phyloP scores from a whole-genome alignment of 106 monocot species.

The Platanthera zijinensis region DNA sequence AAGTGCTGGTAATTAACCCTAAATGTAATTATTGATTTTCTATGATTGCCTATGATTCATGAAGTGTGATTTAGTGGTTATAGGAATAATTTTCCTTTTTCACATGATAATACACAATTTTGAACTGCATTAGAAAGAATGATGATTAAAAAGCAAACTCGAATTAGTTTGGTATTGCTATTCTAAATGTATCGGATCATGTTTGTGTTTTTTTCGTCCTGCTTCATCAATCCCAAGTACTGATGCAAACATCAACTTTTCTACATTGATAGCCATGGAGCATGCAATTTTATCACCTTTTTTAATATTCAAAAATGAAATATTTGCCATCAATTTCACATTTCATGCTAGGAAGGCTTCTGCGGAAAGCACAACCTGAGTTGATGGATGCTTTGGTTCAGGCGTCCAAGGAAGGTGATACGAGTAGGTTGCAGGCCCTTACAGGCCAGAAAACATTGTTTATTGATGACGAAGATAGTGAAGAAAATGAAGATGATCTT shows the following conservation, averaged over 20 bases:
- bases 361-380: conserved; percentile 73
- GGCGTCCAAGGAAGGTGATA: conserved; percentile 83
- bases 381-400: conserved; percentile 85
- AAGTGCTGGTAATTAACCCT: too few relatives aligned
- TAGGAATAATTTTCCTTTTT: too few relatives aligned
- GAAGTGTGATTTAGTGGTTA: too few relatives aligned
- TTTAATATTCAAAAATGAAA: neutral
- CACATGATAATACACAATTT: too few relatives aligned
- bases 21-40: too few relatives aligned
- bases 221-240: too few relatives aligned
- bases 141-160: too few relatives aligned
- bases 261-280: neutral
- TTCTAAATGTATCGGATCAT: too few relatives aligned
- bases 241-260: neutral
- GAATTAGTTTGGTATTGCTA: too few relatives aligned
- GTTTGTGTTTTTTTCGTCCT: too few relatives aligned
- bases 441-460: conserved; percentile 20
- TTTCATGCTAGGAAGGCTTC: conserved; percentile 55
- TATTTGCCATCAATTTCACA: neutral
- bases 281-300: neutral
- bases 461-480: conserved; percentile 40
- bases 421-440: conserved; percentile 35
- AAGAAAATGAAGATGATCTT: conserved; percentile 29
- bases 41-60: too few relatives aligned
- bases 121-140: too few relatives aligned